Conservation (phyloP, 2,329 filamentous ascomycete species). For the Aspergillus fumigatus region DNA sequence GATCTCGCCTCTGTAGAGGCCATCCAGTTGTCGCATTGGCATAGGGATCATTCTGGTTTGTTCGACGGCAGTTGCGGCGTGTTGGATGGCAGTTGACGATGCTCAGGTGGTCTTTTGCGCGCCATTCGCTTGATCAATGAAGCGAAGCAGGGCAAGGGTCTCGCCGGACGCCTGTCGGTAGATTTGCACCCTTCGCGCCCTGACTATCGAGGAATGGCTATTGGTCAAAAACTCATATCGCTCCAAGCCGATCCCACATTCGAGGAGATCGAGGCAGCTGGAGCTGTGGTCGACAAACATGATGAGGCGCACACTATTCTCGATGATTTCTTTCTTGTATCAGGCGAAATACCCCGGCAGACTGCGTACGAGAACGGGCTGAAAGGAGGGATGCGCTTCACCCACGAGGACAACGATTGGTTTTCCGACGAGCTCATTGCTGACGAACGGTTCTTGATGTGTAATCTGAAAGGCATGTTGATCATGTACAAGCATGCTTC, state of each 20-base stretch:
- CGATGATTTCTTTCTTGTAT: slow-evolving; percentile 50
- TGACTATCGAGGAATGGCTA: slow-evolving; percentile 46
- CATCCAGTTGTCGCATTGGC: slow-evolving; percentile 52
- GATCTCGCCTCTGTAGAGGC: slow-evolving; percentile 44
- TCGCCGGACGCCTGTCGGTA: slow-evolving; percentile 31
- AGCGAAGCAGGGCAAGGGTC: slow-evolving; percentile 28
- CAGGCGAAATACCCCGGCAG: slow-evolving; percentile 49
- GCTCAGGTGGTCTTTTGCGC: slow-evolving; percentile 45
- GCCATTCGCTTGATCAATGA: slow-evolving; percentile 47
- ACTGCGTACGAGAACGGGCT: slow-evolving; percentile 50
- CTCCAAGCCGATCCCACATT: slow-evolving; percentile 52
- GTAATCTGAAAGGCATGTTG: slow-evolving; percentile 46
- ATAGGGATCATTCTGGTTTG: slow-evolving; percentile 52
- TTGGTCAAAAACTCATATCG: slow-evolving; percentile 41
- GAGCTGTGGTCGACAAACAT: slow-evolving; percentile 38
- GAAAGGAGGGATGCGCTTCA: slow-evolving; percentile 43
- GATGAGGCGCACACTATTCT: slow-evolving; percentile 43
- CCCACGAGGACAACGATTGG: slow-evolving; percentile 40
- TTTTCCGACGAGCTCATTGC: slow-evolving; percentile 46
- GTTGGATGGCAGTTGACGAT: neutral
- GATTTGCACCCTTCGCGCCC: slow-evolving; percentile 53
- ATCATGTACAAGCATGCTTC: neutral
- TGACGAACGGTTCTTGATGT: slow-evolving; percentile 53
- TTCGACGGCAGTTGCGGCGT: neutral
- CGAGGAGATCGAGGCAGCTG: slow-evolving; percentile 43